Percentiles rank a stretch among this genome's conserved stretches.
phyloP scores from a whole-genome alignment of 306 rosid genomes.

The Cicer cuneatum region DNA sequence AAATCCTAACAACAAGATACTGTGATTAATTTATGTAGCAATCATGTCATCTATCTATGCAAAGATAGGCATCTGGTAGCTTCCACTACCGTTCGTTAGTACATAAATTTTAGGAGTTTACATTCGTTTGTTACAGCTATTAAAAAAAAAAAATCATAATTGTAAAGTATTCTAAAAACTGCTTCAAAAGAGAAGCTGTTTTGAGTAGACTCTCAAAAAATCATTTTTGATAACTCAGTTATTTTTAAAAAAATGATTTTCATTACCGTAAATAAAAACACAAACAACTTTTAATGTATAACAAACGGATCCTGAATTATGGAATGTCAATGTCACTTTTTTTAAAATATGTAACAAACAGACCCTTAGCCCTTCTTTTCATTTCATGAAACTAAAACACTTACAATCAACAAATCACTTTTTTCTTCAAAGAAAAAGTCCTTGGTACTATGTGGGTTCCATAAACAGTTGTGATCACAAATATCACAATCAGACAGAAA shows the following conservation, averaged over 20 bases:
- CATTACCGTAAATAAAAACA: no score
- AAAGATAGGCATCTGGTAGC: neutral
- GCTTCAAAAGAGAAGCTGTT: no score
- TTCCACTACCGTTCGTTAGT: neutral
- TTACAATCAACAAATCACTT: neutral
- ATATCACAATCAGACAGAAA: slow-evolving; percentile 35
- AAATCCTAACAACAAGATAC: slow-evolving; percentile 6
- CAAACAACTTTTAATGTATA: no score
- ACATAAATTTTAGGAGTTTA: neutral
- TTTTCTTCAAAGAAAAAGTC: neutral
- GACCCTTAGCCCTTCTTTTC: neutral
- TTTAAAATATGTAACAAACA: neutral
- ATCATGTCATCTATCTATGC: neutral
- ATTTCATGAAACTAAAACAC: neutral
- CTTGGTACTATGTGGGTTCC: slow-evolving; percentile 35
- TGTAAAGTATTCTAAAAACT: no score
- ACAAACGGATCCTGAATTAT: no score
- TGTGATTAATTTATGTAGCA: neutral
- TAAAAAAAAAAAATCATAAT: no score
- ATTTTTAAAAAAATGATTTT: no score
- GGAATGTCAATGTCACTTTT: no score
- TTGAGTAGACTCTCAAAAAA: no score
- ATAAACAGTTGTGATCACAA: slow-evolving; percentile 40
- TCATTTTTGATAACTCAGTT: no score
- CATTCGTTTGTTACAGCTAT: no score